Evolutionary conservation across 176 grass and related monocot species (phyloP).

Genomic region (Phoenix dactylifera): DNA sequence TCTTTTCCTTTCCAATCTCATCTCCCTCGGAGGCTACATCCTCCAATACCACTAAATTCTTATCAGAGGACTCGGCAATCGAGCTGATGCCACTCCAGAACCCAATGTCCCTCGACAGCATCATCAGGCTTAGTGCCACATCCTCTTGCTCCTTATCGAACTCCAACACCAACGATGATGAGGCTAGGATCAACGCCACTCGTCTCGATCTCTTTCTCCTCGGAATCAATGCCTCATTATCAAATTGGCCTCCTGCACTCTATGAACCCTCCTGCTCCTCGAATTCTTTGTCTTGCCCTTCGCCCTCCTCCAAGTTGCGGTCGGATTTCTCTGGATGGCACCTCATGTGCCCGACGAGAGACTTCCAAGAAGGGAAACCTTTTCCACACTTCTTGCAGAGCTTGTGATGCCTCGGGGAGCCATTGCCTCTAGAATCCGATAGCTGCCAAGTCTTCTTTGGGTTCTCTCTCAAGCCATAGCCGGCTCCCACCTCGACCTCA

Average conservation of each 20-base stretch:
- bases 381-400: too few species aligned
- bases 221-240: background rate
- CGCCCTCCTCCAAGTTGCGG: too few species aligned
- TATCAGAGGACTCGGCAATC: background rate
- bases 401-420: too few species aligned
- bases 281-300: background rate
- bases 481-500: background rate
- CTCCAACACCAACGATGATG: background rate
- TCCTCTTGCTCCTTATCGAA: slow-evolving; percentile 9
- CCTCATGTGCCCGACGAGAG: too few species aligned
- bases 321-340: too few species aligned
- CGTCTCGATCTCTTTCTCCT: slow-evolving; percentile 9
- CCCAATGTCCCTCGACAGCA: background rate
- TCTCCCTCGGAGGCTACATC: too few species aligned
- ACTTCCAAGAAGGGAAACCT: too few species aligned
- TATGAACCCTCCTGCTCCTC: background rate
- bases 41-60: background rate
- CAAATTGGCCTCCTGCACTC: background rate
- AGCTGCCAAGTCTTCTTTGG: background rate
- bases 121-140: slow-evolving; percentile 3
- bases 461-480: slow-evolving; percentile 3
- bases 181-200: slow-evolving; percentile 1
- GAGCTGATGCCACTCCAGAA: background rate
- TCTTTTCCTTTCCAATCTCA: background rate
- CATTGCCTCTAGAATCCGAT: background rate